These are phyloP conservation scores for Suillus brevipes DNA, from an alignment of 768 basidiomycete species.

Conservation along the genomic window DNA sequence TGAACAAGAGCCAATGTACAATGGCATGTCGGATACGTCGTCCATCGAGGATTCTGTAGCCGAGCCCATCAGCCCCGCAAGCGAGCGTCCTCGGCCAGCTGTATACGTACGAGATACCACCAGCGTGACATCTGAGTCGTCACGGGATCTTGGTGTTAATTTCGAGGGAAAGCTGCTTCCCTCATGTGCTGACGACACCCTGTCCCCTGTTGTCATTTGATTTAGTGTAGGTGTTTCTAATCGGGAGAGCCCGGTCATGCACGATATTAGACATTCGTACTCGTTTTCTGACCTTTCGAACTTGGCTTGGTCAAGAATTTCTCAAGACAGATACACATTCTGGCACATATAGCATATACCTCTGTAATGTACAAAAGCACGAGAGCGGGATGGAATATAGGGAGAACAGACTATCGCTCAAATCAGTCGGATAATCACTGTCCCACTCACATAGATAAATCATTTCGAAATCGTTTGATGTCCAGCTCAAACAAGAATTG, in stretches of 20 bases:
- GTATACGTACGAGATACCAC: slow-evolving; percentile 33
- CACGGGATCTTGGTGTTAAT: slow-evolving; percentile 28
- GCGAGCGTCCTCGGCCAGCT: slow-evolving; percentile 25
- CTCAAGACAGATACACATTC: background rate
- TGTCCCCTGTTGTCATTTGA: slow-evolving; percentile 33
- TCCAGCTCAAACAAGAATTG: background rate
- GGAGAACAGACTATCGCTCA: background rate
- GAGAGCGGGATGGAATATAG: background rate
- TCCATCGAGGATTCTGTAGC: slow-evolving; percentile 38
- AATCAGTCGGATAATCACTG: no score
- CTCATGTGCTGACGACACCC: slow-evolving; percentile 17
- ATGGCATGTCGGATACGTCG: slow-evolving; percentile 35
- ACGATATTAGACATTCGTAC: background rate
- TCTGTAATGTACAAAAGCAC: slow-evolving; percentile 1
- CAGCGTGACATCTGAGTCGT: slow-evolving; percentile 29
- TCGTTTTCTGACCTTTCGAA: background rate
- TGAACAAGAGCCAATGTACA: slow-evolving; percentile 28
- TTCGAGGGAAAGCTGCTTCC: slow-evolving; percentile 30
- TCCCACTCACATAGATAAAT: background rate
- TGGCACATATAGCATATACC: background rate
- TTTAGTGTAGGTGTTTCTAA: background rate
- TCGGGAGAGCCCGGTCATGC: background rate
- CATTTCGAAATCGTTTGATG: background rate
- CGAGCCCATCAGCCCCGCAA: slow-evolving; percentile 35
- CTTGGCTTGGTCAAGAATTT: background rate